These are phyloP conservation scores for Hibiscus tridactylites DNA, from an alignment of 345 rosid genomes.

Conservation along the genomic window DNA sequence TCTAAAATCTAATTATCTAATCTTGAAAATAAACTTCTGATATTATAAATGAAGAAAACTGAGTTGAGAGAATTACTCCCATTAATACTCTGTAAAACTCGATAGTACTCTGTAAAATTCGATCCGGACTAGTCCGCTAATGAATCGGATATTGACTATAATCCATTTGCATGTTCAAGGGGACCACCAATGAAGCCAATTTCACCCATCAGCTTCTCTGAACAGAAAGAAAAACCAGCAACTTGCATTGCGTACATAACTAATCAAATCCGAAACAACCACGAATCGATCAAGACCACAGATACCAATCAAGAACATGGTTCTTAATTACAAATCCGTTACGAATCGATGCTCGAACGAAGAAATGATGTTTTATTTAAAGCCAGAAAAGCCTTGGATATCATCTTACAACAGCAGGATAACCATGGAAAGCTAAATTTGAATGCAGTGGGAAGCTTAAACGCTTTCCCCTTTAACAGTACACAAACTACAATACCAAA, in stretches of 20 bases:
- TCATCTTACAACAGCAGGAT: neutral
- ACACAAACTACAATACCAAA: conserved; percentile 11
- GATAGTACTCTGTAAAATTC: too few relatives aligned
- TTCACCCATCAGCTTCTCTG: neutral
- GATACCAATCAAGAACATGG: neutral
- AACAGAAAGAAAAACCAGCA: neutral
- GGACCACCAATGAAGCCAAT: neutral
- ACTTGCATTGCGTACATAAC: neutral
- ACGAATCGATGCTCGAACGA: neutral
- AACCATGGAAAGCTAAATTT: conserved; percentile 11
- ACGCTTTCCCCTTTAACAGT: conserved; percentile 12
- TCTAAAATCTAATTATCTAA: too few relatives aligned
- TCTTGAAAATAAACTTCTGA: too few relatives aligned
- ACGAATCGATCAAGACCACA: neutral
- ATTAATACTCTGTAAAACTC: too few relatives aligned
- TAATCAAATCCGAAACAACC: neutral
- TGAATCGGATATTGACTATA: too few relatives aligned
- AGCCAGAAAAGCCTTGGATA: neutral
- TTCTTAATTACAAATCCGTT: neutral
- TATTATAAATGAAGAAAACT: too few relatives aligned
- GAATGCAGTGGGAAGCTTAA: conserved; percentile 12
- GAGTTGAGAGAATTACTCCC: too few relatives aligned
- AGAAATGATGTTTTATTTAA: conserved; percentile 7
- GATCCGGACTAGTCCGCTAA: too few relatives aligned
- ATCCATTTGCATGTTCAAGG: too few relatives aligned